Percentiles rank a stretch among this genome's conserved stretches.
These are phyloP conservation scores for Lepidium campestre DNA, from an alignment of 441 rosid genomes.

Conservation along the genomic window DNA sequence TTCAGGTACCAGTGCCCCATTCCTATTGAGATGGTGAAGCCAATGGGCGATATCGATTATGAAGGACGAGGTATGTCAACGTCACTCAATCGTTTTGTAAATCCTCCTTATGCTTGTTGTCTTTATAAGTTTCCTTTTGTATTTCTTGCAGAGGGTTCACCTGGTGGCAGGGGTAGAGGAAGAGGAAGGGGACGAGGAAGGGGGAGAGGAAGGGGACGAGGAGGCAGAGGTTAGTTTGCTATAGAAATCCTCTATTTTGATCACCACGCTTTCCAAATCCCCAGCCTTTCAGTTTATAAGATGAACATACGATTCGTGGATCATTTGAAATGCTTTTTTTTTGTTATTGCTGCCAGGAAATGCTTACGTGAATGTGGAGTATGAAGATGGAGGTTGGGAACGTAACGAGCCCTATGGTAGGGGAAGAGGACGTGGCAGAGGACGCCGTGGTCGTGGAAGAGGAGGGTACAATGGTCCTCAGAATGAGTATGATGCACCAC, in stretches of 20 bases:
- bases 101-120: neutral
- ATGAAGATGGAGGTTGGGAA: conserved; percentile 37
- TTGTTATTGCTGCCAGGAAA: conserved; percentile 26
- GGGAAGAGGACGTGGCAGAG: conserved; percentile 48
- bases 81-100: neutral
- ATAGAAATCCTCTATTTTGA: neutral
- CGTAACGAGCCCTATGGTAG: conserved; percentile 35
- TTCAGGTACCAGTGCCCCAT: conserved; percentile 32
- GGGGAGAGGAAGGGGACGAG: conserved; percentile 28
- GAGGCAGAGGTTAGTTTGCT: conserved; percentile 23
- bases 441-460: conserved; percentile 40
- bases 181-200: conserved; percentile 28
- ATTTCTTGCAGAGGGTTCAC: conserved; percentile 26
- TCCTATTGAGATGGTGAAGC: conserved; percentile 33
- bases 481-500: conserved; percentile 25
- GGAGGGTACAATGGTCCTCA: conserved; percentile 32
- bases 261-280: neutral
- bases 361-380: conserved; percentile 31
- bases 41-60: conserved; percentile 24
- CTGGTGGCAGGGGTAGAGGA: conserved; percentile 30
- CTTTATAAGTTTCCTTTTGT: neutral
- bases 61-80: conserved; percentile 20
- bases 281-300: neutral
- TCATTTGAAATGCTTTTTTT: neutral
- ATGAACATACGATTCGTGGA: neutral